Evolutionary conservation across 192 early-diverging fungal genomes (phyloP), one percentile per base, ranked within the genome.

Genomic region (Thoreauomyces humboldtii): DNA sequence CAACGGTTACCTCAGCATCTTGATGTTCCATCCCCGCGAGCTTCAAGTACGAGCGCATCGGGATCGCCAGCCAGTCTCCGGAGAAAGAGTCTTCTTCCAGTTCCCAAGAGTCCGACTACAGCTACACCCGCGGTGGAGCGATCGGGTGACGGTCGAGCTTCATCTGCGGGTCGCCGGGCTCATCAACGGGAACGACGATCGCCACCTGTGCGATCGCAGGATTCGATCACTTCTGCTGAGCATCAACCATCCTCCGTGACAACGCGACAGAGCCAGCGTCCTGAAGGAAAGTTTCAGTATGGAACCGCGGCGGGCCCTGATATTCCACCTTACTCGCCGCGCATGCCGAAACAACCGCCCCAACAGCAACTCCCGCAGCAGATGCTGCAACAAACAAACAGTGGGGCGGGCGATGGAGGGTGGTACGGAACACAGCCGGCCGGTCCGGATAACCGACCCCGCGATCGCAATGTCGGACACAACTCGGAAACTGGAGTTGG

Each of bases 41-140:
- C 50, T 15, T 52, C 50, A 6, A 52, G 7, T 17, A 17, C 17
- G 3, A 52, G 50, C 50, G 50, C 19, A 25, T 52, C 50, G 6
- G 29, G 17, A 7, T 52, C 50, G 15, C 50, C 50, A 7, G 50
- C 50, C 5, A 52, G 25, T 31, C 27, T 52, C 24, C 50, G 50
- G 27, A 52, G 55, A 2, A 57, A 57, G 27, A 57, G 55, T 21
- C 38, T 57, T 14, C 55, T 57, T 34, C 55, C 55, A 14, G 55
- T 57, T 32, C 55, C 55, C 19, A 57, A 15, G 15, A 57, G 32
- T 27, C 55, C 55, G 11, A 12, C 55, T 7, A 22, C 55, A 19
- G 27, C 50, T 27, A 31, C 17, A 15, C 15, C 25, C 5, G 29
- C 38, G 11, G 38, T 17, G 38, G 38, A 12, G 38, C 38, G 17